Conservation (phyloP, 2,329 filamentous ascomycete species). For the Ceratocystis ficicola region DNA sequence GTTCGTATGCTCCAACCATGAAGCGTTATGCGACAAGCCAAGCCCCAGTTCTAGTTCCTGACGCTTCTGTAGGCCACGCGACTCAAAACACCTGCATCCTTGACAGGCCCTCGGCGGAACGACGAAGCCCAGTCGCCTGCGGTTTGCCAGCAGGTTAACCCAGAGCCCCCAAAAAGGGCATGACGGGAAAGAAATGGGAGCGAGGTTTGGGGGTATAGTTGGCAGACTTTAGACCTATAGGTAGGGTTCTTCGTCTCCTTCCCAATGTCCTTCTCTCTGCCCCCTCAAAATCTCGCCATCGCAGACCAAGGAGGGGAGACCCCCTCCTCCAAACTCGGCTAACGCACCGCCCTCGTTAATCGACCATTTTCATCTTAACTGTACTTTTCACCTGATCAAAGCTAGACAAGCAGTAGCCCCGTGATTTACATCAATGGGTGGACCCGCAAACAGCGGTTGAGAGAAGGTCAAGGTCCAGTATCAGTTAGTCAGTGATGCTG, state of each 20-base stretch:
- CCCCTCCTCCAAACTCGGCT: not conserved
- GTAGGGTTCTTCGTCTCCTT: not conserved
- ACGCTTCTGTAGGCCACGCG: constrained; percentile 1
- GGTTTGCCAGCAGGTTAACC: not conserved
- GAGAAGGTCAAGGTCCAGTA: no score
- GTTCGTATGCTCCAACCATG: not conserved
- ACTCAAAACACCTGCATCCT: constrained; percentile 2
- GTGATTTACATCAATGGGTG: no score
- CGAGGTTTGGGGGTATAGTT: not conserved
- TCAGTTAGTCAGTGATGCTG: no score
- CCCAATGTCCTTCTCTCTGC: not conserved
- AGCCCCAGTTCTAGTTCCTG: not conserved
- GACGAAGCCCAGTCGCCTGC: not conserved
- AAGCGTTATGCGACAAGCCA: not conserved
- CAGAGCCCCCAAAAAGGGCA: not conserved
- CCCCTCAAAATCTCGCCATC: constrained; percentile 3
- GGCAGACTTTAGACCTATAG: no score
- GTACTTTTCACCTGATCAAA: not conserved
- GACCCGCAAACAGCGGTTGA: no score
- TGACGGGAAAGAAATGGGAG: not conserved
- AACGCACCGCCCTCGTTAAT: constrained; percentile 7
- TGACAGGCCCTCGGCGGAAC: not conserved
- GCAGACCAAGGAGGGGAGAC: not conserved
- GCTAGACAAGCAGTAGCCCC: not conserved
- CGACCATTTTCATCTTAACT: not conserved